These are phyloP conservation scores for Fusarium subglutinans DNA, from an alignment of 2,329 filamentous ascomycete genomes.

Conservation along the genomic window DNA sequence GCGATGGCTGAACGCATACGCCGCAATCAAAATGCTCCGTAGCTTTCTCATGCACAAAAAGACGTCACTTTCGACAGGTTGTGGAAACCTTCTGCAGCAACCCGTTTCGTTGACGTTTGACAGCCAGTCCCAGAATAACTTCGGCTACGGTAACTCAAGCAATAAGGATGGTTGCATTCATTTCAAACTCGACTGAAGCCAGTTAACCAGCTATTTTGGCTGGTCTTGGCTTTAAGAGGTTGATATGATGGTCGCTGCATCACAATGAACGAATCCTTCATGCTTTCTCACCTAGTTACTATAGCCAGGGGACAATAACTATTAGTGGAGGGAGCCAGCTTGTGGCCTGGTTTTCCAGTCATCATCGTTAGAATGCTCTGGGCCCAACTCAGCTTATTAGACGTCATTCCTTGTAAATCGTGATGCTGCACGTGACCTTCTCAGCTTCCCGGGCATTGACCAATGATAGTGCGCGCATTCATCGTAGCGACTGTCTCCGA, in stretches of 20 bases:
- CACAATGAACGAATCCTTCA: conserved; percentile 26
- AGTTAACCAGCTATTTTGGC: background rate
- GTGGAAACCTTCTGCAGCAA: conserved; percentile 28
- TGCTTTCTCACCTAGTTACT: background rate
- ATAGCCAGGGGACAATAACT: conserved; percentile 20
- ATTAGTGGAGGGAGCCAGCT: background rate
- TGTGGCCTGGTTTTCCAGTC: conserved; percentile 14
- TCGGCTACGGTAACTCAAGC: conserved; percentile 17
- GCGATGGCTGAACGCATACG: conserved; percentile 9
- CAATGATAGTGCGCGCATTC: conserved; percentile 39
- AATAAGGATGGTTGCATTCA: conserved; percentile 25
- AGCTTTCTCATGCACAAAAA: conserved; percentile 6
- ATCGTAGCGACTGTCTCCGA: conserved; percentile 33
- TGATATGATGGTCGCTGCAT: conserved; percentile 20
- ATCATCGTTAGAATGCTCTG: background rate
- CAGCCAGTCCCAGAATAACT: conserved; percentile 14
- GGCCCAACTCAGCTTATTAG: background rate
- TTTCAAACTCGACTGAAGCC: background rate
- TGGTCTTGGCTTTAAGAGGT: conserved; percentile 20
- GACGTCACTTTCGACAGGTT: conserved; percentile 23
- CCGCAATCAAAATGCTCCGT: background rate
- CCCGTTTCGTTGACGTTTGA: conserved; percentile 30
- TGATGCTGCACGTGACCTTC: conserved; percentile 31
- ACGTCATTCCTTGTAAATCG: conserved; percentile 26
- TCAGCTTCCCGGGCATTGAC: conserved; percentile 37